Evolutionary conservation across 139 green algal genomes (phyloP), one percentile per base, ranked within the genome.

Genomic region (Chlamydomonas applanata): DNA sequence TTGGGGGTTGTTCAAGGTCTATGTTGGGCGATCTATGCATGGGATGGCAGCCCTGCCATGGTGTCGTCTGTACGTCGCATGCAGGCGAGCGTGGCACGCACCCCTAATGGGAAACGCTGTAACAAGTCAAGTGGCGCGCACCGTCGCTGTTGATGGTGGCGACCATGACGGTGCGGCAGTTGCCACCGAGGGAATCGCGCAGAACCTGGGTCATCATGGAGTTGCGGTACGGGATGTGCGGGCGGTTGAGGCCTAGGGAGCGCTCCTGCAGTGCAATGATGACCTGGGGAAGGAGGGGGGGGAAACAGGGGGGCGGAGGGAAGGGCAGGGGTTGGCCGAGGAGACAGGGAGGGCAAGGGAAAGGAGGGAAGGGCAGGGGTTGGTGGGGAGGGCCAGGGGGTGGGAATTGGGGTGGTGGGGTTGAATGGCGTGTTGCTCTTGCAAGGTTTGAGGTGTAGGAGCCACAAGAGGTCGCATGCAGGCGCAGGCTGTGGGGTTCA

Each of bases 221-320:
- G 88, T 97, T 97, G 73, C 93, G 83, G 88, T 97, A 97, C 19
- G 93, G 93, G 22, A 97, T 82, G 78, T 97, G 92, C 1, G 63
- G 72, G 49, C 82, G 81, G 73, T 67, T 73, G 24, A 88, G 81
- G 46, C 87, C 86, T 75, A 87, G 89, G 25, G 70, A 80, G 16
- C 85, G 77, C 76, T 96, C 91, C 86, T 97, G 90, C 66, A 94
- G 80, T 57, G 85, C 88, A 2, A 92, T 82, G 40, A 87, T 85
- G 65, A 90, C 85, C 70, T 75, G 69, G 2, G 34, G 59, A 2
- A 34, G 22, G 59, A 19, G 64, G 16, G 29, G 3, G 30, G 20
- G 64, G 3, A n/a, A n/a, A n/a, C 11, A 30, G 24, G 29, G 40
- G 40, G 29, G 29, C 19, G 3, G 36, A 33, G 36, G 16, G 11